These are phyloP conservation scores for Penicillium maclennaniae DNA, from an alignment of 495 filamentous ascomycete genomes.

Conservation along the genomic window DNA sequence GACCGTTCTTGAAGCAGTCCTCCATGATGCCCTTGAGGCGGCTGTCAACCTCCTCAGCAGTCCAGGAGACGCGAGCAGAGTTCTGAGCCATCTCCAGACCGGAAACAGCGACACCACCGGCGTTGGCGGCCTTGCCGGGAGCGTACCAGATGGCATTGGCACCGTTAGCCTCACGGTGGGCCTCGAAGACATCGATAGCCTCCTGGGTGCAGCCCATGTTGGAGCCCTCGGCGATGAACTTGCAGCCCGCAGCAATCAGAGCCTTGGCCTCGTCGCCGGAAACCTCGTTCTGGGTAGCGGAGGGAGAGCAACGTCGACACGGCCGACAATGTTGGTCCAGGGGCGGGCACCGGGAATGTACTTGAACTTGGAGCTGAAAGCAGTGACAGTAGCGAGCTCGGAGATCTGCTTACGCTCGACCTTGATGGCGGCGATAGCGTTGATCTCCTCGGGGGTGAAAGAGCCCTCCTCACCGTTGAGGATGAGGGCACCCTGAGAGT, in stretches of 20 bases:
- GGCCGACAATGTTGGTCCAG: conserved; percentile 76
- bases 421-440: conserved; percentile 77
- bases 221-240: conserved; percentile 92
- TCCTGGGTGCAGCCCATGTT: conserved; percentile 99
- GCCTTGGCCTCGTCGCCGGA: conserved; percentile 80
- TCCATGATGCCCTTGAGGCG: conserved; percentile 95
- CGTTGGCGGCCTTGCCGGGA: conserved; percentile 91
- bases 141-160: conserved; percentile 85
- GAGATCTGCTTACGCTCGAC: conserved; percentile 79
- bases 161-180: conserved; percentile 64
- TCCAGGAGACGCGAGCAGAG: conserved; percentile 79
- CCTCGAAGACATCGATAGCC: conserved; percentile 93
- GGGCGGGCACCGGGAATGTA: conserved; percentile 87
- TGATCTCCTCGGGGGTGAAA: conserved; percentile 75
- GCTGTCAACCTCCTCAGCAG: conserved; percentile 82
- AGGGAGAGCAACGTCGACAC: conserved; percentile 87
- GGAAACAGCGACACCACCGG: conserved; percentile 94
- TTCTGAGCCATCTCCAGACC: conserved; percentile 99
- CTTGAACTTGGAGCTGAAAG: conserved; percentile 66
- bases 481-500: conserved; percentile 81
- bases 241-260: conserved; percentile 69
- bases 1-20: conserved; percentile 85
- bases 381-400: conserved; percentile 48
- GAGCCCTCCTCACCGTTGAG: conserved; percentile 54
- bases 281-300: conserved; percentile 97